Base-by-base conservation (phyloP, 2,329 filamentous ascomycete species). In the Pseudopithomyces maydicus region DNA sequence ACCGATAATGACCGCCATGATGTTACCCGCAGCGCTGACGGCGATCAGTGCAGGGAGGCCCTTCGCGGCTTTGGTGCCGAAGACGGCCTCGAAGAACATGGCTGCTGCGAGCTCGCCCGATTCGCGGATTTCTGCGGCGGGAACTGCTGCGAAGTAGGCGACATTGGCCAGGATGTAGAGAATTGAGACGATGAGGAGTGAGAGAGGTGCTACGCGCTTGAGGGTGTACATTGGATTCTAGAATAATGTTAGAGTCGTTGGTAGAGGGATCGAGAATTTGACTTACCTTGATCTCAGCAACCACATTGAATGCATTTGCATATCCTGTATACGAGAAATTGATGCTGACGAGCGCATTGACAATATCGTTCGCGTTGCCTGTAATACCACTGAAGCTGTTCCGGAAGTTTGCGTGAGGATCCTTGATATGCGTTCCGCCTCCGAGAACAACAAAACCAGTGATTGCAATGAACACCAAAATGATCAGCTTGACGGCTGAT, bases 1-100 rank as follows among this genome's bases (percentile, higher is more conserved):
- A 6, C 72, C 72, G 46, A 74, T 69, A 7, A 72, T 69, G 11
- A 70, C 66, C 10, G 68, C 65, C 58, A 70, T 64, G 38, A 69
- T 68, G 43, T 72, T 71, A 10, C 70, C 70, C 17, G 65, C 64
- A 22, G 70, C 65, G 23, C 58, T 67, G 39, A 69, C 57, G n/a
- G 67, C 64, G 36, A 71, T 60, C 36, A 68, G 65, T 1, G 83
- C 77, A 12, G 87, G 84, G 14, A 88, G 73, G 0, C 80, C 85
- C 6, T 78, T 79, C 1, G 82, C 79, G 1, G 84, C 81, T 74
- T 75, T 1, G 0, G 84, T 82, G 0, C 85, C 84, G 51, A 88
- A 88, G 0, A 86, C 82, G 1, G 81, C 81, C 6, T 79, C 74
- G 67, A 89, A 89, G 72, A 88, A 86, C 6, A 87, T 70, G 17